Evolutionary conservation across 192 early-diverging fungal genomes (phyloP), one percentile per base, ranked within the genome.

Genomic region (Kappamyces sp.): DNA sequence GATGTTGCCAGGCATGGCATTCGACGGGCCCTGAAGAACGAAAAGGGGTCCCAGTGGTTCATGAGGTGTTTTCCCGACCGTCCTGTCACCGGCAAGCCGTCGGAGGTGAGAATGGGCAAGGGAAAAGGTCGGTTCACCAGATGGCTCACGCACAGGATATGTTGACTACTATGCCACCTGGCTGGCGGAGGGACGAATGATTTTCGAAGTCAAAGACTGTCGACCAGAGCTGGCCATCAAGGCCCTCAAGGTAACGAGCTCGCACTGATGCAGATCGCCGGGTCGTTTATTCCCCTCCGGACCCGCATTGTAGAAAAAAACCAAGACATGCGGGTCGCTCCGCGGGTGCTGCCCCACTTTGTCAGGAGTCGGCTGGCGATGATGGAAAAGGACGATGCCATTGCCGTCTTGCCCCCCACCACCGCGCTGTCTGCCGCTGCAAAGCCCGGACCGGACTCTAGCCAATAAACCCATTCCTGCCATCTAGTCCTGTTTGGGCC

Each of bases 91-190:
- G 84, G 83, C 37, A 95, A 95, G 64, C 90, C 90, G 33, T 87
- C 84, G 33, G 95, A 94, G 70, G 80, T 84, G 40, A 84, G 95
- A 75, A 98, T 98, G 95, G 95, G 95, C 60, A 93, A 93, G 73
- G 95, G 95, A 61, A 98, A 98, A 66, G 94, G 94, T 62, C 76
- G 86, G 37, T 45, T 45, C 22, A 12, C 12, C 43, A 45, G 12
- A n/a, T 45, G 22, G 22, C 43, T 22, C 43, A 82, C 7, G 12
- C 43, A n/a, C 22, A 38, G 55, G 55, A 6, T n/a, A 34, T 58
- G 75, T 95, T 47, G 93, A 95, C 45, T 94, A 88, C 74, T 95
- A 84, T 83, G 91, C 89, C 1, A 91, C 88, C 54, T 87, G 90
- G 55, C 91, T 95, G 3, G 82, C 88, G 35, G 80, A 86, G 67